Evolutionary conservation across 1,284 basidiomycete genomes (phyloP), one percentile per base, ranked within the genome.

Genomic region (Pisolithus thermaeus): DNA sequence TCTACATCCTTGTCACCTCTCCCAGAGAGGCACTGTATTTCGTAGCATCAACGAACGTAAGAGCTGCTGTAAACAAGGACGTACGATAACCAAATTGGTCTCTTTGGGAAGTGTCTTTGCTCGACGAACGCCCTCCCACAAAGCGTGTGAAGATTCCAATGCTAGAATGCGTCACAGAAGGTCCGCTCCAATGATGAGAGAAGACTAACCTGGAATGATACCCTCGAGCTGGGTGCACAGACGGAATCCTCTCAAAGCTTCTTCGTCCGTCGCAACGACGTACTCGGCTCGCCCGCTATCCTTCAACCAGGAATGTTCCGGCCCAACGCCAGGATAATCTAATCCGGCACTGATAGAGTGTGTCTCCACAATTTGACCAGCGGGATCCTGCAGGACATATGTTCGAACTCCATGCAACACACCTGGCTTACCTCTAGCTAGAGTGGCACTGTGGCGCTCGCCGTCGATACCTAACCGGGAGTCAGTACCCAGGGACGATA

Each of bases 271-370:
- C 8, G 96, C 96, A 11, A 82, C 86, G 16, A 89, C 81, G 70
- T 98, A 99, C 67, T 98, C 92, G 0, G 94, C 97, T 50, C 97
- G 77, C 16, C 92, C 91, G 2, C 85, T 87, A 65, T 97, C 92
- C 72, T 98, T 98, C 66, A 99, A 76, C 87, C 88, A 97, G 46
- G 95, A 88, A 68, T 98, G 96, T 70, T 99, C 96, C 7, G 97
- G 97, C 14, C 97, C 97, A 49, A 99, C 97, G 61, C 92, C 87
- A 32, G 90, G 90, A 67, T 92, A 93, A 69, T 93, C 90, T 43
- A 97, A 76, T 37, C 96, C 97, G 47, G 97, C 96, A 61, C 90
- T 94, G 70, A 99, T 90, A 18, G 94, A 97, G 72, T 98, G 94
- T n/a, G 97, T 98, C 69, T 97, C 94, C 59, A 88, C 84, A 65